Evolutionary conservation across 2,329 filamentous ascomycete genomes (phyloP).

Genomic region (Aspergillus proliferans): DNA sequence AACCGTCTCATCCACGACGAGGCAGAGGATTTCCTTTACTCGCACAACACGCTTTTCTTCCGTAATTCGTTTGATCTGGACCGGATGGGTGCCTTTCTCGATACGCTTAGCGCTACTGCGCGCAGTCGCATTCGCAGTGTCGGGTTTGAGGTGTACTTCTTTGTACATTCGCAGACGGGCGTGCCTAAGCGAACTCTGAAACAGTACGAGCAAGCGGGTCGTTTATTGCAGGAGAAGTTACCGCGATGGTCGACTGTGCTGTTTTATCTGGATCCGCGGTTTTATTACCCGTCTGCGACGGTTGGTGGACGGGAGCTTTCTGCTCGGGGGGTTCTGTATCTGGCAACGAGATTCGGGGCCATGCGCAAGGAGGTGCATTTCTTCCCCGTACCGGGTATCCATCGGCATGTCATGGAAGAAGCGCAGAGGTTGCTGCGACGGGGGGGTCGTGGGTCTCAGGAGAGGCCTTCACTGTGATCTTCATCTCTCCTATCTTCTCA

Average conservation of each 20-base stretch:
- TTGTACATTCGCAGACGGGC: slow-evolving; percentile 28
- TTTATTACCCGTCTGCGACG: slow-evolving; percentile 24
- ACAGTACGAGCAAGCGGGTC: slow-evolving; percentile 24
- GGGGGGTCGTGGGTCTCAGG: slow-evolving; percentile 1
- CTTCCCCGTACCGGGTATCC: slow-evolving; percentile 22
- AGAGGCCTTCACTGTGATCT: neutral
- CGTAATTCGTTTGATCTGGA: slow-evolving; percentile 28
- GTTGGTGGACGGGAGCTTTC: slow-evolving; percentile 24
- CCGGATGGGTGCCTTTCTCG: slow-evolving; percentile 24
- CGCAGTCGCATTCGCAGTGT: slow-evolving; percentile 26
- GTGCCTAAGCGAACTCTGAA: slow-evolving; percentile 28
- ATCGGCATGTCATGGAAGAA: slow-evolving; percentile 22
- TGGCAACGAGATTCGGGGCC: slow-evolving; percentile 23
- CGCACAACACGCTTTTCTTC: slow-evolving; percentile 30
- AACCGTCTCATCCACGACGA: slow-evolving; percentile 32
- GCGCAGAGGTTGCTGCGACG: slow-evolving; percentile 11
- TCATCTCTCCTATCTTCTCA: neutral
- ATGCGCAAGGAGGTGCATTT: slow-evolving; percentile 25
- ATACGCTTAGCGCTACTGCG: slow-evolving; percentile 27
- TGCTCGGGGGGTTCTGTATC: slow-evolving; percentile 24
- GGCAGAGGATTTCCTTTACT: slow-evolving; percentile 30
- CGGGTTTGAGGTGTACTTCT: slow-evolving; percentile 32
- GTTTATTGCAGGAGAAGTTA: slow-evolving; percentile 18
- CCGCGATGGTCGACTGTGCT: slow-evolving; percentile 21
- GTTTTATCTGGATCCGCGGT: slow-evolving; percentile 30